Evolutionary conservation across 148 eudicot genomes (phyloP).

Genomic region (Vaccinium myrtillus): DNA sequence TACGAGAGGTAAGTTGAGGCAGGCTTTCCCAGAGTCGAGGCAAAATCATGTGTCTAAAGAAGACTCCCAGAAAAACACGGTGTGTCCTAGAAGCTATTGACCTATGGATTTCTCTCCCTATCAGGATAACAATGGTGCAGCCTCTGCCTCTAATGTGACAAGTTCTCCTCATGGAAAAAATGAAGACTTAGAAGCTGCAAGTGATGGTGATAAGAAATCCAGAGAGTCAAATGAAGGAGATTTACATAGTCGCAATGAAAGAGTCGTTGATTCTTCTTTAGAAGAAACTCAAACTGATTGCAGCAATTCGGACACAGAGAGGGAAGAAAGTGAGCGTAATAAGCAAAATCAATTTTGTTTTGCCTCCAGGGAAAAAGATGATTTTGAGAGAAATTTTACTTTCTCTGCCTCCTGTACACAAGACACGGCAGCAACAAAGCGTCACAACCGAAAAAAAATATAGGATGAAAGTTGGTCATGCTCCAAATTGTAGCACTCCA

Average conservation of each 20-base stretch:
- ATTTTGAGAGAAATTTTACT: slow-evolving; percentile 28
- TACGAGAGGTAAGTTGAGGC: slow-evolving; percentile 44
- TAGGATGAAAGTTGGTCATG: slow-evolving; percentile 46
- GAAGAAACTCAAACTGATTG: slow-evolving; percentile 18
- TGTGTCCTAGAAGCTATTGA: slow-evolving; percentile 58
- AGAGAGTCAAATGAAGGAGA: slow-evolving; percentile 5
- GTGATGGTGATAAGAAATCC: slow-evolving; percentile 10
- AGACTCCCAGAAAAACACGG: slow-evolving; percentile 34
- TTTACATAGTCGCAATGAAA: slow-evolving; percentile 10
- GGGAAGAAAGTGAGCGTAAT: slow-evolving; percentile 22
- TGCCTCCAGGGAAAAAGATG: slow-evolving; percentile 24
- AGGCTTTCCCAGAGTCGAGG: slow-evolving; percentile 25
- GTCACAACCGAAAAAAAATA: slow-evolving; percentile 58
- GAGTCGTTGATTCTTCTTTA: slow-evolving; percentile 22
- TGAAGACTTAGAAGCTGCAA: slow-evolving; percentile 28
- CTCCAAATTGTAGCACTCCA: slow-evolving; percentile 24
- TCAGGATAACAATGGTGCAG: slow-evolving; percentile 30
- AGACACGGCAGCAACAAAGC: slow-evolving; percentile 37
- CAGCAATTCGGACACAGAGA: slow-evolving; percentile 11
- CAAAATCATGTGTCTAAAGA: slow-evolving; percentile 32
- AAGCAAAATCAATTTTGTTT: slow-evolving; percentile 17
- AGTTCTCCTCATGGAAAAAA: slow-evolving; percentile 18
- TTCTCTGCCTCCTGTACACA: slow-evolving; percentile 40
- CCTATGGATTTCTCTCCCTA: slow-evolving; percentile 97
- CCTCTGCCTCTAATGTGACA: slow-evolving; percentile 6